Evolutionary conservation across 2,329 filamentous ascomycete genomes (phyloP), one percentile per base, ranked within the genome.

Genomic region (Escovopsis sp.): DNA sequence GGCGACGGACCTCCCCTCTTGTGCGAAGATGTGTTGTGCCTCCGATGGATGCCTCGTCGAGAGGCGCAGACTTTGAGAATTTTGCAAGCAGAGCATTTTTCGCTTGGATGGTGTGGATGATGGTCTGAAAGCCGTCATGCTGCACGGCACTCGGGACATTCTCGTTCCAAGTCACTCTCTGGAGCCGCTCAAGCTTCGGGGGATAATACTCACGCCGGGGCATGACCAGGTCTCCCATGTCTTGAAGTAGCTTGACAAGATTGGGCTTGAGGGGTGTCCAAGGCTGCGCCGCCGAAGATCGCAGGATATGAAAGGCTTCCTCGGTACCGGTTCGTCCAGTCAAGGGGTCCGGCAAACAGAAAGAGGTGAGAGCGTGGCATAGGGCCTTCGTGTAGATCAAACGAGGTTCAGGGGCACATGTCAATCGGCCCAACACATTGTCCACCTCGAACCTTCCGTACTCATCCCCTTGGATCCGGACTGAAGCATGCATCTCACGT

Each of bases 341-440:
- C 0, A 81, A 56, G 0, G 58, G 52, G 45, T 81, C 77, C 0
- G 70, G 65, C 0, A 79, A 26, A 0, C 65, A 44, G 23, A 66
- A 70, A 0, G 75, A 76, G 0, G 76, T 81, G 4, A 64, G 51
- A 0, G 75, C 76, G 45, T 82, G 76, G 1, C 74, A 48, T 4
- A 64, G 50, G 0, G 72, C 73, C 43, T 75, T 78, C 1, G 56
- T 56, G 37, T 74, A 76, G 0, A 73, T 51, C 0, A 75, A 50
- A 0, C 48, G 48, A 0, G 70, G 69, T 31, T 79, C 75, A 0
- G 68, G 55, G 0, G 74, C 59, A 27, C 72, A 77, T 3, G 68
- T 61, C 0, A 82, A 49, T 1, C 70, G 61, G 0, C 68, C 65
- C 2, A 82, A 56, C 0, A 68, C 46, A 2, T 60, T 46, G 32